Evolutionary conservation across 2,329 filamentous ascomycete genomes (phyloP).

Genomic region (Thelonectria olida): DNA sequence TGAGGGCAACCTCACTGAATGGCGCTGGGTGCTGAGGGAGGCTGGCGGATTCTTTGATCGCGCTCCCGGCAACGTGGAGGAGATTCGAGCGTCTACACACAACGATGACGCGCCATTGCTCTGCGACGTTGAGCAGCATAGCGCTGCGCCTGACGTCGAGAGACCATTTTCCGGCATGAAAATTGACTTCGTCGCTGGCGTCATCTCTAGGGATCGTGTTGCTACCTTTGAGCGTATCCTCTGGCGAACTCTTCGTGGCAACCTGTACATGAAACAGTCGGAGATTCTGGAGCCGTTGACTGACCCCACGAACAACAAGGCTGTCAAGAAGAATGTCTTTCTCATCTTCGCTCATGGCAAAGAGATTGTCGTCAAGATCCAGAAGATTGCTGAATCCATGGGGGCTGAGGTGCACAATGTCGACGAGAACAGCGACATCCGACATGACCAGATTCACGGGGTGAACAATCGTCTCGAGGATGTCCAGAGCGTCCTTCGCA

Average conservation of each 20-base stretch:
- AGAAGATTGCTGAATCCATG: conserved; percentile 98
- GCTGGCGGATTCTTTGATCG: conserved; percentile 97
- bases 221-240: conserved; percentile 96
- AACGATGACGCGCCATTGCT: conserved; percentile 94
- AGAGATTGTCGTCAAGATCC: conserved; percentile 97
- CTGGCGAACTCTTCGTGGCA: conserved; percentile 96
- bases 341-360: conserved; percentile 99
- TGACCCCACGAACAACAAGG: conserved; percentile 91
- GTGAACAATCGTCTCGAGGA: conserved; percentile 94
- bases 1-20: conserved; percentile 95
- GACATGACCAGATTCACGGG: conserved; percentile 95
- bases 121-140: conserved; percentile 89
- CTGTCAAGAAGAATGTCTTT: conserved; percentile 96
- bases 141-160: conserved; percentile 72
- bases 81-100: conserved; percentile 90
- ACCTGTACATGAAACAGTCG: conserved; percentile 99
- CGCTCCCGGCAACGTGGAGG: conserved; percentile 94
- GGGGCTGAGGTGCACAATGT: conserved; percentile 96
- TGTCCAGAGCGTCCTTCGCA: conserved; percentile 89
- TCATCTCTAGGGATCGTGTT: conserved; percentile 92
- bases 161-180: conserved; percentile 97
- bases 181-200: conserved; percentile 97
- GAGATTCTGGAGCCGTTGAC: conserved; percentile 95
- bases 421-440: conserved; percentile 95
- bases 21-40: conserved; percentile 97